phyloP scores from a whole-genome alignment of 116 monocot genomes.

The Iris pallida region DNA sequence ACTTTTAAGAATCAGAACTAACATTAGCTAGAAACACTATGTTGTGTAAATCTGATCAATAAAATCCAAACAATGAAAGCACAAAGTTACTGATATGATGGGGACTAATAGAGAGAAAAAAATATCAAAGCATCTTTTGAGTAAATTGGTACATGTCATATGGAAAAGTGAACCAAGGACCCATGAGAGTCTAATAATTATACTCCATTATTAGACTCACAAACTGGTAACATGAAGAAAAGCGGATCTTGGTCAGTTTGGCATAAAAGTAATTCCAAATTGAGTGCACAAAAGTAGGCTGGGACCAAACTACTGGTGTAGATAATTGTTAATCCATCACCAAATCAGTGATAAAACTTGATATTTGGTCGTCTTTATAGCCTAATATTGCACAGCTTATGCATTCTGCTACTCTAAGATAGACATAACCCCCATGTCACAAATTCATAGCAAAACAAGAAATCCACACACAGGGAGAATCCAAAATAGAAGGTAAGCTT shows the following conservation, averaged over 20 bases:
- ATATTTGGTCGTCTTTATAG: not conserved
- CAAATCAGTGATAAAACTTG: not conserved
- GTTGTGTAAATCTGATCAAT: no score
- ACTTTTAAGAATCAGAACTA: no score
- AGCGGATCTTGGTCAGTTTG: constrained; percentile 6
- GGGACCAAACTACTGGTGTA: constrained; percentile 1
- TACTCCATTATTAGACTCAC: constrained; percentile 2
- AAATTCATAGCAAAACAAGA: no score
- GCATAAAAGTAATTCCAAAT: constrained; percentile 1
- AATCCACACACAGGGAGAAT: no score
- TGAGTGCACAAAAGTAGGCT: not conserved
- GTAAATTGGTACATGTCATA: constrained; percentile 15
- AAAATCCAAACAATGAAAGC: no score
- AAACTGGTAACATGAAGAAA: constrained; percentile 11
- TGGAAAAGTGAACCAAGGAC: constrained; percentile 16
- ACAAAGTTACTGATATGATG: no score
- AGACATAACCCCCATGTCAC: no score
- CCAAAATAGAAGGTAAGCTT: not conserved
- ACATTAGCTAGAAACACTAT: no score
- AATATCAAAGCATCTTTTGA: no score
- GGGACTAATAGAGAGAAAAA: no score
- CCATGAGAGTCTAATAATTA: constrained; percentile 5
- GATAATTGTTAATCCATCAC: not conserved
- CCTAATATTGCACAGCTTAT: no score
- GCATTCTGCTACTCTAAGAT: no score